A percentile compares a stretch with the other conserved stretches of the same genome.
Conservation (phyloP, 129 eudicot species). For the Centaurea solstitialis region DNA sequence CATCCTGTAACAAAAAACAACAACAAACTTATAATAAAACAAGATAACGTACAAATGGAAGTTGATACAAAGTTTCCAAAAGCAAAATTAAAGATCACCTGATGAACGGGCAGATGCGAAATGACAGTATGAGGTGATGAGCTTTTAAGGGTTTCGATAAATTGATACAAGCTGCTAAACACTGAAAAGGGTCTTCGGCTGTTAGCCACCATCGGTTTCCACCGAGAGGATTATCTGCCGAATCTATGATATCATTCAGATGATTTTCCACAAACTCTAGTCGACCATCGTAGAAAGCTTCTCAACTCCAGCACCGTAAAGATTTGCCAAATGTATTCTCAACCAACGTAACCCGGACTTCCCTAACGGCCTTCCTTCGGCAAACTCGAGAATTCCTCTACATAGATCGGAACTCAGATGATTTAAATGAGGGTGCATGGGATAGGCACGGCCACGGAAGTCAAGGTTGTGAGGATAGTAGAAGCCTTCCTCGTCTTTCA, state of each 20-base stretch:
- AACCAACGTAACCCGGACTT: conserved; percentile 91
- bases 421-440: conserved; percentile 96
- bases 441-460: conserved; percentile 97
- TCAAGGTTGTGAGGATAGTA: conserved; percentile 96
- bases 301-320: conserved; percentile 85
- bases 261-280: conserved; percentile 80
- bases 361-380: conserved; percentile 91
- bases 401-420: conserved; percentile 94
- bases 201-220: conserved; percentile 96
- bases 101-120: conserved; percentile 95
- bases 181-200: conserved; percentile 98
- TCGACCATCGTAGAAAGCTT: conserved; percentile 87
- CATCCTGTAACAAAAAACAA: conserved; percentile 59
- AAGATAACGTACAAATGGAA: neutral
- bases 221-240: conserved; percentile 76
- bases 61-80: neutral
- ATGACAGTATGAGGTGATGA: conserved; percentile 82
- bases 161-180: conserved; percentile 90
- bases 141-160: conserved; percentile 77
- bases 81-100: conserved; percentile 40
- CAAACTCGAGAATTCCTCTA: conserved; percentile 92
- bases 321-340: conserved; percentile 87
- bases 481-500: conserved; percentile 95
- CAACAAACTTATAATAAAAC: neutral
- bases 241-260: conserved; percentile 68